Percentiles rank a stretch among this genome's conserved stretches.
These are phyloP conservation scores for Pleurotus cornucopiae DNA, from an alignment of 768 basidiomycete genomes.

Conservation along the genomic window DNA sequence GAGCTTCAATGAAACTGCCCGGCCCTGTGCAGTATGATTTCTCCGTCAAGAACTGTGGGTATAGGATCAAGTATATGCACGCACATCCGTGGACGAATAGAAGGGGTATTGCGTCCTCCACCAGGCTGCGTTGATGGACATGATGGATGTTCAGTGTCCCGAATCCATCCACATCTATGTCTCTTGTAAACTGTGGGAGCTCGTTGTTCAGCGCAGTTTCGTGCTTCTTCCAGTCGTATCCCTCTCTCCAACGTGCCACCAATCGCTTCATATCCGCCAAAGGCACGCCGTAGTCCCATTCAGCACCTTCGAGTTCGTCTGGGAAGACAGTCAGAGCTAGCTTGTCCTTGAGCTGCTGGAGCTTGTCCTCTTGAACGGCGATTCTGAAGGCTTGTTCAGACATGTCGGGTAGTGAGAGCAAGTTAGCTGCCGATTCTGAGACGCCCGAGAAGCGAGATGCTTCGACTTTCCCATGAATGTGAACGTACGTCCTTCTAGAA, in stretches of 20 bases:
- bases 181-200: conserved; percentile 46
- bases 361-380: conserved; percentile 12
- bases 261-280: conserved; percentile 35
- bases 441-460: no score
- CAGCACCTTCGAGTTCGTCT: conserved; percentile 19
- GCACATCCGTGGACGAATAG: conserved; percentile 55
- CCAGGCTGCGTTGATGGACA: conserved; percentile 41
- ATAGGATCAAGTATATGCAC: neutral
- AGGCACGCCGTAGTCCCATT: conserved; percentile 36
- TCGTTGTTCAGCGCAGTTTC: conserved; percentile 45
- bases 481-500: no score
- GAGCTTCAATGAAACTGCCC: conserved; percentile 54
- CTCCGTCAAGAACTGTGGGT: neutral
- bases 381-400: conserved; percentile 14
- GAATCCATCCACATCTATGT: conserved; percentile 40
- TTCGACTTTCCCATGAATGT: no score
- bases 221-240: conserved; percentile 43
- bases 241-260: conserved; percentile 34
- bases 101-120: conserved; percentile 40
- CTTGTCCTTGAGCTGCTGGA: conserved; percentile 14
- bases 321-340: conserved; percentile 17
- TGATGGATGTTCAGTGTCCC: conserved; percentile 49
- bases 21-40: conserved; percentile 41
- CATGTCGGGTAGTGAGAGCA: neutral
- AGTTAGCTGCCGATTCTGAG: neutral